Conservation (phyloP, 495 filamentous ascomycete genomes). For the Annulohypoxylon maeteangense region DNA sequence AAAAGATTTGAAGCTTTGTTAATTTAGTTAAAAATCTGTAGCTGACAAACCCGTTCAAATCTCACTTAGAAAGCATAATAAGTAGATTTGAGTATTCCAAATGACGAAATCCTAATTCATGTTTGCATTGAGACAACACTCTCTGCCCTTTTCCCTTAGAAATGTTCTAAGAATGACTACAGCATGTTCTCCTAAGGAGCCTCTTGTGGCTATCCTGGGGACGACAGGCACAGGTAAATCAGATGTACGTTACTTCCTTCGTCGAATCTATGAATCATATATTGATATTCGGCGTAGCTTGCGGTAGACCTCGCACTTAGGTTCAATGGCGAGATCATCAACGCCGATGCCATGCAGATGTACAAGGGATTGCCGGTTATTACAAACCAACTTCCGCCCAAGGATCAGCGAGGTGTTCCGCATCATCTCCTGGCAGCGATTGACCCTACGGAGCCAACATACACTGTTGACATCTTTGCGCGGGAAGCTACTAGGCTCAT, state of each 20-base stretch:
- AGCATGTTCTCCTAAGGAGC: constrained; percentile 49
- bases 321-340: constrained; percentile 95
- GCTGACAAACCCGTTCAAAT: too few species aligned
- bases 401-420: constrained; percentile 82
- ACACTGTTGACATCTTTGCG: constrained; percentile 80
- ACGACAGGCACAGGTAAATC: constrained; percentile 98
- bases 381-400: constrained; percentile 85
- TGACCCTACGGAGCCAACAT: constrained; percentile 77
- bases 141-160: constrained; percentile 13
- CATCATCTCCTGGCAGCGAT: constrained; percentile 90
- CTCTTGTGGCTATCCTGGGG: constrained; percentile 86
- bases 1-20: neutral
- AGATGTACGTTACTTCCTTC: constrained; percentile 69
- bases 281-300: constrained; percentile 65
- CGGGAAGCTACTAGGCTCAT: constrained; percentile 74
- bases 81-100: neutral
- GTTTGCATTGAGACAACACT: neutral
- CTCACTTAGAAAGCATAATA: neutral
- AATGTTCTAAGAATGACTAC: constrained; percentile 41
- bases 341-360: constrained; percentile 99
- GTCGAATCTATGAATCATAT: neutral
- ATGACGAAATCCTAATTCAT: constrained; percentile 13
- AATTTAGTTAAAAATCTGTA: neutral
- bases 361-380: constrained; percentile 93
- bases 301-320: constrained; percentile 86